A percentile compares a stretch with the other conserved stretches of the same genome.
Evolutionary conservation across 805 yeast species (phyloP).

Genomic region (Huiozyma sinensis): DNA sequence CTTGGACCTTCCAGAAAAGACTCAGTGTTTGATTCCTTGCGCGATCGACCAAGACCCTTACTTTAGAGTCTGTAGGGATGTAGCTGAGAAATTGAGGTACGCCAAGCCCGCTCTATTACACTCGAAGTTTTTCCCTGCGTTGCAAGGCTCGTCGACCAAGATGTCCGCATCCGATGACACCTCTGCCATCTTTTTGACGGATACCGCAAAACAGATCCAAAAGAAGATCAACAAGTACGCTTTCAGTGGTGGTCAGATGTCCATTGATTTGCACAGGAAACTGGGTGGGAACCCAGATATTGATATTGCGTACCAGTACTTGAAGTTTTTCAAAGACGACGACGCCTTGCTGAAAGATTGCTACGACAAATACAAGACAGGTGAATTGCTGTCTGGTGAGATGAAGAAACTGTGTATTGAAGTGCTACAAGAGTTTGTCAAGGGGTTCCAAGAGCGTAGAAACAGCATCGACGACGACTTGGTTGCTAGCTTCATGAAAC

Average conservation of each 20-base stretch:
- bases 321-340: slow-evolving; percentile 82
- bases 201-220: slow-evolving; percentile 81
- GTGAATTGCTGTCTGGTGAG: slow-evolving; percentile 85
- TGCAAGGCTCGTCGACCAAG: slow-evolving; percentile 92
- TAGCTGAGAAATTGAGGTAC: slow-evolving; percentile 84
- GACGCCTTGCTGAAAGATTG: slow-evolving; percentile 62
- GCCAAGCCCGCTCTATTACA: slow-evolving; percentile 88
- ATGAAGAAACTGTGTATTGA: slow-evolving; percentile 81
- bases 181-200: slow-evolving; percentile 90
- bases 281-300: slow-evolving; percentile 91
- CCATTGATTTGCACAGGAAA: slow-evolving; percentile 82
- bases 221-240: slow-evolving; percentile 95
- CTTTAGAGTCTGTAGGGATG: slow-evolving; percentile 95
- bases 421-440: slow-evolving; percentile 68
- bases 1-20: slow-evolving; percentile 73
- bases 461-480: slow-evolving; percentile 49
- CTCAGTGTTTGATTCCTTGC: slow-evolving; percentile 96
- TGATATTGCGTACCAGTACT: slow-evolving; percentile 89
- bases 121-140: slow-evolving; percentile 94
- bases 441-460: slow-evolving; percentile 73
- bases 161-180: slow-evolving; percentile 93
- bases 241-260: slow-evolving; percentile 84
- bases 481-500: slow-evolving; percentile 65
- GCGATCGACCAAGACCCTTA: slow-evolving; percentile 99
- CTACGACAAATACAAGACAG: slow-evolving; percentile 57